Percentiles rank a stretch among this genome's conserved stretches.
Evolutionary conservation across 805 yeast genomes (phyloP).

Genomic region (Nakazawaea laoshanensis): DNA sequence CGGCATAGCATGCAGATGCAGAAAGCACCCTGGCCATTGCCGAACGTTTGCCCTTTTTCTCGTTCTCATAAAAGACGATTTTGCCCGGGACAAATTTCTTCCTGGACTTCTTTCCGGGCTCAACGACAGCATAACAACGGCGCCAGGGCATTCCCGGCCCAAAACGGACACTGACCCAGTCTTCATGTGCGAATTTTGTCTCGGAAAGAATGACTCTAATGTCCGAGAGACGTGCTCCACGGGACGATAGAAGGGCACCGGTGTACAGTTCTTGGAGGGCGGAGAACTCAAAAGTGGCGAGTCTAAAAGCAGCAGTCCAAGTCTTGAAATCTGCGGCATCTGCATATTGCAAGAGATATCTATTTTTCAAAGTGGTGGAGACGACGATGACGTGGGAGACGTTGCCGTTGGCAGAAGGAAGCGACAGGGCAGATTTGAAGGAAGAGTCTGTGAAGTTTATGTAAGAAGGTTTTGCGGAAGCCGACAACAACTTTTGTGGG

Average conservation of each 20-base stretch:
- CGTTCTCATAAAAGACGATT: slow-evolving; percentile 75
- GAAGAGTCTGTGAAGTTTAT: slow-evolving; percentile 88
- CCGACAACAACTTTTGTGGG: slow-evolving; percentile 45
- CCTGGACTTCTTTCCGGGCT: slow-evolving; percentile 48
- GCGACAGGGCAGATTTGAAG: slow-evolving; percentile 58
- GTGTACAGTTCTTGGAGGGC: slow-evolving; percentile 93
- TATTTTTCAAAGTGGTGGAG: slow-evolving; percentile 85
- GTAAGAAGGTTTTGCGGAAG: slow-evolving; percentile 74
- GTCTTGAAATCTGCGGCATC: slow-evolving; percentile 51
- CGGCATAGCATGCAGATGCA: slow-evolving; percentile 73
- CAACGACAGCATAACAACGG: slow-evolving; percentile 84
- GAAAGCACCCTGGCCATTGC: slow-evolving; percentile 73
- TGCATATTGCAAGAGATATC: slow-evolving; percentile 75
- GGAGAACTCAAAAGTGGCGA: slow-evolving; percentile 73
- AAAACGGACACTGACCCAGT: slow-evolving; percentile 91
- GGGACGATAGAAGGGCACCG: slow-evolving; percentile 86
- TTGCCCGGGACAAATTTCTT: slow-evolving; percentile 48
- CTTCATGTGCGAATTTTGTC: slow-evolving; percentile 80
- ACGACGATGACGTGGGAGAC: slow-evolving; percentile 76
- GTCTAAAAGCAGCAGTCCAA: slow-evolving; percentile 81
- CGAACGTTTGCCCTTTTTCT: slow-evolving; percentile 60
- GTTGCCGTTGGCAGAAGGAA: slow-evolving; percentile 60
- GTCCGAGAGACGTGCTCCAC: slow-evolving; percentile 83
- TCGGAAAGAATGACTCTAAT: slow-evolving; percentile 79
- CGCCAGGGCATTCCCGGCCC: slow-evolving; percentile 99